Base-by-base conservation (phyloP, 345 rosid species). In the Sapria himalayana region DNA sequence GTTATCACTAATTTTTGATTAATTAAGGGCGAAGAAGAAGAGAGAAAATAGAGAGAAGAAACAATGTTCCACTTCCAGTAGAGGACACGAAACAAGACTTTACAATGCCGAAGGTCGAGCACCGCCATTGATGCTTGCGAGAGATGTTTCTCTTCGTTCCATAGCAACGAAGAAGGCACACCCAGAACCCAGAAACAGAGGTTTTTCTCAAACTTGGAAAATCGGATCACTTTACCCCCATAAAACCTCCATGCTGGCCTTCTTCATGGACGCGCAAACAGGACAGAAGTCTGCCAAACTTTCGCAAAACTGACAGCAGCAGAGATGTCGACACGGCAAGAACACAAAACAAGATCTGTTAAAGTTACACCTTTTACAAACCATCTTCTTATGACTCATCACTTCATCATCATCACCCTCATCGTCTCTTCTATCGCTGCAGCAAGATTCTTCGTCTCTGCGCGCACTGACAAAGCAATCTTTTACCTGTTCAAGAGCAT, bases 291-390 rank as follows among this genome's bases (percentile, higher is more conserved):
- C 58, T 3, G 72, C 71, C 49, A 49, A 55, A 27, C 60, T 27
- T 25, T 66, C 76, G 21, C 85, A 76, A 4, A 24, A 38, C 48
- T 57, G 62, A 68, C 85, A 76, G 41, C 70, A 72, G 46, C 76
- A 69, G 33, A 76, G 63, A 12, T 76, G 85, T 19, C 68, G 64
- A 50, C 85, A 76, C 15, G 85, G 85, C 15, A 76, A 54, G 46
- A 69, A 62, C 16, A 76, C 34, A 22, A 76, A 44, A 43, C 72
- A 61, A 52, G 85, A 50, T 14, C 29, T 49, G 42, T 66, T 34
- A 45, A 37, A 45, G 19, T 59, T 35, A 32, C 70, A 62, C 35
- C 50, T 39, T 50, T 29, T 34, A 15, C 61, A 56, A 7, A 6
- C 45, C 15, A 39, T 17, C 22, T 10, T 33, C n/a, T 13, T 29